Evolutionary conservation across 78 protist species (phyloP).

Genomic region (Trichosphaerium sp.): DNA sequence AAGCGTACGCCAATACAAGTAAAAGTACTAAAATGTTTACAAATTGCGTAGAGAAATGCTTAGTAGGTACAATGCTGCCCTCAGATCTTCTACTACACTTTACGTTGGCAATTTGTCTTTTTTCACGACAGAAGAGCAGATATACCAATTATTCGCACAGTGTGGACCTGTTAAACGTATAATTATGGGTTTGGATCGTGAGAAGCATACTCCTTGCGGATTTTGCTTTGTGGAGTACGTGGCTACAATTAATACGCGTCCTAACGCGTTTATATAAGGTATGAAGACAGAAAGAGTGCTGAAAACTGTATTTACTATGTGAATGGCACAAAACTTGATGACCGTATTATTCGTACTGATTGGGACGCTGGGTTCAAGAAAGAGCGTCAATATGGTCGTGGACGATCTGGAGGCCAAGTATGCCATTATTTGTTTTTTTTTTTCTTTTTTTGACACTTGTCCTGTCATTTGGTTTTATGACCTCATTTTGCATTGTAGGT

Average conservation of each 20-base stretch:
- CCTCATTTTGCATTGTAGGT: conserved; percentile 9
- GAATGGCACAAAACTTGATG: conserved; percentile 75
- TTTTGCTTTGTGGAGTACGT: conserved; percentile 91
- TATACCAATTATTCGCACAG: conserved; percentile 71
- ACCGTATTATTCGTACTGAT: conserved; percentile 77
- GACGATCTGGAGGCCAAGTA: conserved; percentile 68
- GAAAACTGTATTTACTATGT: conserved; percentile 55
- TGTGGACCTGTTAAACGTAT: conserved; percentile 74
- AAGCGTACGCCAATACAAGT: no score
- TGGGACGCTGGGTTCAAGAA: conserved; percentile 89
- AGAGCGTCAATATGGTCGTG: conserved; percentile 95
- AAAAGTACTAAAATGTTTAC: no score
- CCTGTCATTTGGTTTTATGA: neutral
- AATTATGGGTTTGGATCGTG: conserved; percentile 86
- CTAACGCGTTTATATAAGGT: conserved; percentile 47
- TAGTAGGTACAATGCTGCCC: no score
- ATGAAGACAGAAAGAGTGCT: conserved; percentile 67
- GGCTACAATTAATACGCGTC: neutral
- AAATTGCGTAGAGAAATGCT: no score
- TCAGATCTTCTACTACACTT: conserved; percentile 43
- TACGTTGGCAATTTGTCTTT: conserved; percentile 90
- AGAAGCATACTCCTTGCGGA: conserved; percentile 86
- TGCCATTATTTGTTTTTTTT: neutral
- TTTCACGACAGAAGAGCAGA: conserved; percentile 84
- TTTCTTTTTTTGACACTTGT: neutral